Evolutionary conservation across 1,284 basidiomycete genomes (phyloP), one percentile per base, ranked within the genome.

Genomic region (Coriolopsis trogii): DNA sequence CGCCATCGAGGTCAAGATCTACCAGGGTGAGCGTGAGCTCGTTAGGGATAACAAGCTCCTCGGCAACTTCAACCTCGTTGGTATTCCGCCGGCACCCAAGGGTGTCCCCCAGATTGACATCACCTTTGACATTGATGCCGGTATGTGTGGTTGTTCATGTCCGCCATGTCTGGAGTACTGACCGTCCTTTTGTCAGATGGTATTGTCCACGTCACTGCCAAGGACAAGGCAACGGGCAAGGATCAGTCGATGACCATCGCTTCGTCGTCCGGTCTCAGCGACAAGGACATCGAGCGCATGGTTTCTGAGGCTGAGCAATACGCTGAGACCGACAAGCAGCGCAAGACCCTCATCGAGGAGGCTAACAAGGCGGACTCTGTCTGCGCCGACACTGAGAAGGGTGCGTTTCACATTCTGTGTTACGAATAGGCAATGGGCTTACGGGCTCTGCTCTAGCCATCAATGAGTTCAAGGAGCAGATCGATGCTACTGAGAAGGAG

Each of bases 41-140:
- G 92, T 95, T 49, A 81, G 91, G 48, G 95, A 99, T 79, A 98
- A 99, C 89, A 98, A 98, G 79, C 76, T 98, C n/a, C 89, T 99
- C 60, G 97, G 96, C 61, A 97, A 98, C 81, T 99, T 99, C 87
- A 95, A 98, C 79, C 89, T 99, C 56, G 91, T 94, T 56, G 95
- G 96, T 51, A 95, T 99, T 59, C 96, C 96, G 37, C 96, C 96
- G 34, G 96, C 95, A 13, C 93, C 95, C 60, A 97, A 98, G 80
- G 96, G 96, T 74, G 89, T 98, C 55, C 96, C 96, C 62, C 96
- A 99, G 75, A 95, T 99, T 63, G 94, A 97, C 73, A 98, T 98
- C 73, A 97, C 94, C 54, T 98, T 98, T 70, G 96, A 98, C 75
- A 98, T 98, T 60, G 95, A 98, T 72, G 95, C 95, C 65, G 94